A percentile compares a stretch with the other conserved stretches of the same genome.
phyloP scores from a whole-genome alignment of 805 yeast species.

The Saccharomycopsis sp. region DNA sequence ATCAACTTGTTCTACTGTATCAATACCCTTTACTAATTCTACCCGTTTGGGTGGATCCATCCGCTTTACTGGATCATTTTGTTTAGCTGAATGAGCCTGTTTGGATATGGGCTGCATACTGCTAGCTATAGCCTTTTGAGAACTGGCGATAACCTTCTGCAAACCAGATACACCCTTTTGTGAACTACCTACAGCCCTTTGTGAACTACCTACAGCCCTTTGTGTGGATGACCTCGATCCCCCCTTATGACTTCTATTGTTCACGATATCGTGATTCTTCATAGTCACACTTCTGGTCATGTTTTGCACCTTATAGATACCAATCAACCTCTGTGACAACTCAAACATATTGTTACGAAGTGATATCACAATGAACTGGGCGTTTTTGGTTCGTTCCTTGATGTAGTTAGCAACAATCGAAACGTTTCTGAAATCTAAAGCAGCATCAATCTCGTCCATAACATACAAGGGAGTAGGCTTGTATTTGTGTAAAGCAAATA shows the following conservation, averaged over 20 bases:
- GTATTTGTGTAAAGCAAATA: slow-evolving; percentile 91
- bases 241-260: neutral
- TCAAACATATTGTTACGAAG: slow-evolving; percentile 97
- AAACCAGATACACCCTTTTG: too few species aligned
- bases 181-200: too few species aligned
- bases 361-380: slow-evolving; percentile 93
- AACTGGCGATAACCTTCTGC: too few species aligned
- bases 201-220: too few species aligned
- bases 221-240: too few species aligned
- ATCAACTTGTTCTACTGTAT: too few species aligned
- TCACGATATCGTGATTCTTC: slow-evolving; percentile 46
- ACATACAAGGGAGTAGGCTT: slow-evolving; percentile 97
- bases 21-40: too few species aligned
- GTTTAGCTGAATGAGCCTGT: too few species aligned
- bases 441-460: slow-evolving; percentile 99
- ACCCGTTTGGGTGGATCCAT: too few species aligned
- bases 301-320: slow-evolving; percentile 88
- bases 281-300: slow-evolving; percentile 82
- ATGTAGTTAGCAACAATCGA: slow-evolving; percentile 97
- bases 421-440: slow-evolving; percentile 92
- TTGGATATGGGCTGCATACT: too few species aligned
- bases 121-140: too few species aligned
- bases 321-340: slow-evolving; percentile 87
- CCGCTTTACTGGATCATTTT: too few species aligned
- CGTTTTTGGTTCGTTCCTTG: slow-evolving; percentile 90